Base-by-base conservation (phyloP, 2,329 filamentous ascomycete species). In the Plenodomus tracheiphilus region DNA sequence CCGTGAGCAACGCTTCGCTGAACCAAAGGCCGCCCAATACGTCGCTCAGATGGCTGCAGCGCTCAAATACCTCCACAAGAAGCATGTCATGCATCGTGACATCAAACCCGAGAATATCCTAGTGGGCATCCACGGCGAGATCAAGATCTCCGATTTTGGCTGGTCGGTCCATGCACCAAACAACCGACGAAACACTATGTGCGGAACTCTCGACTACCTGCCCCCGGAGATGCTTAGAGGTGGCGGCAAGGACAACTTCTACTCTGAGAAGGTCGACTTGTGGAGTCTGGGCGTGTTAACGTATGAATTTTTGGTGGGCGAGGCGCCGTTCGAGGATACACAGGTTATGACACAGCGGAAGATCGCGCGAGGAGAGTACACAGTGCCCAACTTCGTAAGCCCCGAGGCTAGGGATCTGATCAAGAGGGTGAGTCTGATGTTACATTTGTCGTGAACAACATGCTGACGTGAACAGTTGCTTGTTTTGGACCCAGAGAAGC, bases 91-190 rank as follows among this genome's bases (percentile, higher is more conserved):
- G 77, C 93, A 97, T 75, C 84, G 92, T 50, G 92, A 97, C 65
- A 97, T 97, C 77, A 97, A 97, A 79, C 92, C 92, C 2, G 92
- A 97, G 75, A 97, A 97, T 67, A 97, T 97, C 57, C 82, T 97
- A 18, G 87, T 97, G 22, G 93, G 93, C 13, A 91, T 97, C 51
- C 93, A 97, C 69, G 94, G 92, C 59, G 94, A 99, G 79, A 92
- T 99, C 77, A 99, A 99, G 75, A 92, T 99, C 67, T 95, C 91
- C 4, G 94, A 99, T 74, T 99, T 97, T 68, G 93, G 94, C 41
- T 99, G 94, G 94, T 95, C 89, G 70, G 94, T 97, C 3, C 94
- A 99, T 74, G 94, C 94, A 4, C 94, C 94, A 21, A 97, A 96
- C 74, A 95, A 93, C 76, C 81, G 94, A 61, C 83, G 94, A 54